These are phyloP conservation scores for Massospora cicadina DNA, from an alignment of 371 early-diverging fungal species.

Conservation along the genomic window DNA sequence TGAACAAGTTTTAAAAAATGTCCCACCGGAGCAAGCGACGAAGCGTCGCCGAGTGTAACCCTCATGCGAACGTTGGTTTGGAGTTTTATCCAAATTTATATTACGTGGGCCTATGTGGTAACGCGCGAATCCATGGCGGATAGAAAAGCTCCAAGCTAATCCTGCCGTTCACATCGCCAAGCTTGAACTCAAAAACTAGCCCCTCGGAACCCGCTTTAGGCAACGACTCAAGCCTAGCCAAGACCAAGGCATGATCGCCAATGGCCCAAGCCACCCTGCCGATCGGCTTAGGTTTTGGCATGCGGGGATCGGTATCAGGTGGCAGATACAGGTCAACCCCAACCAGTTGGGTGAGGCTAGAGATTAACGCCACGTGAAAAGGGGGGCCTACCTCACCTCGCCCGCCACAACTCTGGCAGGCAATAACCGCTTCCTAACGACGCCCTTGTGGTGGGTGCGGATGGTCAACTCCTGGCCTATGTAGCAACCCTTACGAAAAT, in stretches of 20 bases:
- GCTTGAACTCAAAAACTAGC: not conserved
- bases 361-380: not conserved
- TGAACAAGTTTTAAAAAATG: no score
- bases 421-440: slow-evolving; percentile 78
- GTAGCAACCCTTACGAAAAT: slow-evolving; percentile 94
- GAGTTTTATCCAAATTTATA: not conserved
- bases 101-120: not conserved
- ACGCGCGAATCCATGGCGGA: not conserved
- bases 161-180: not conserved
- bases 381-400: not conserved
- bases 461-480: slow-evolving; percentile 95
- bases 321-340: not conserved
- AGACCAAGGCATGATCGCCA: not conserved
- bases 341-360: not conserved
- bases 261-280: not conserved
- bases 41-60: no score
- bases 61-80: no score
- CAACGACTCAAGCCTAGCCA: not conserved
- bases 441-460: slow-evolving; percentile 87
- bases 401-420: slow-evolving; percentile 42
- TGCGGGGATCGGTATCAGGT: not conserved
- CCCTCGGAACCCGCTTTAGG: not conserved
- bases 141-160: not conserved
- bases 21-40: no score
- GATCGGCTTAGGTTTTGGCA: not conserved